phyloP scores from a whole-genome alignment of 352 stramenopile genomes.

The Globisporangium middletonii region DNA sequence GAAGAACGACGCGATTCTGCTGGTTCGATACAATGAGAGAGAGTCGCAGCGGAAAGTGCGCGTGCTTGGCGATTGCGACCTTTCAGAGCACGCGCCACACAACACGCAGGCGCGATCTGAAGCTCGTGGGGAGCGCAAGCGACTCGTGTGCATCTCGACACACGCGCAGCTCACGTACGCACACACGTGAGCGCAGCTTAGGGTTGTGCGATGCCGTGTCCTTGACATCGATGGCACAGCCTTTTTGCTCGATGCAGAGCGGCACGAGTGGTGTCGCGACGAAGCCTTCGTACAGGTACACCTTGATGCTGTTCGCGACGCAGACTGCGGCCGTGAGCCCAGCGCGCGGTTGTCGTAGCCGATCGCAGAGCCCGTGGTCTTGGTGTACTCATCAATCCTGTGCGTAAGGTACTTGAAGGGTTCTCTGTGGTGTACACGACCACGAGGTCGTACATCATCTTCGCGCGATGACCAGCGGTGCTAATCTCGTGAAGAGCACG shows the following conservation, averaged over 20 bases:
- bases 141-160: no score
- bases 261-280: slow-evolving; percentile 96
- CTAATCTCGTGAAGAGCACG: slow-evolving; percentile 90
- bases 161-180: no score
- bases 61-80: no score
- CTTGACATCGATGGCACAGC: slow-evolving; percentile 87
- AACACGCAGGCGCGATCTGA: no score
- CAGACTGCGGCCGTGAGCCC: slow-evolving; percentile 78
- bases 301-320: slow-evolving; percentile 74
- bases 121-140: no score
- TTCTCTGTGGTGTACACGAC: slow-evolving; percentile 90
- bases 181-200: slow-evolving; percentile 34
- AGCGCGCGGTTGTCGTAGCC: slow-evolving; percentile 88
- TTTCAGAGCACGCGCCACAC: no score
- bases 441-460: slow-evolving; percentile 91
- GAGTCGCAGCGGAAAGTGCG: no score
- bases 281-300: slow-evolving; percentile 89
- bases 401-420: slow-evolving; percentile 80
- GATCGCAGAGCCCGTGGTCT: slow-evolving; percentile 78
- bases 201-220: slow-evolving; percentile 98
- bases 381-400: slow-evolving; percentile 63
- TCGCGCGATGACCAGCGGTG: slow-evolving; percentile 86
- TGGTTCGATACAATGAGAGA: no score
- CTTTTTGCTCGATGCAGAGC: slow-evolving; percentile 76
- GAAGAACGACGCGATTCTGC: no score